Evolutionary conservation across 1,139 yeast genomes (phyloP).

Genomic region (Taiozyma sp.): DNA sequence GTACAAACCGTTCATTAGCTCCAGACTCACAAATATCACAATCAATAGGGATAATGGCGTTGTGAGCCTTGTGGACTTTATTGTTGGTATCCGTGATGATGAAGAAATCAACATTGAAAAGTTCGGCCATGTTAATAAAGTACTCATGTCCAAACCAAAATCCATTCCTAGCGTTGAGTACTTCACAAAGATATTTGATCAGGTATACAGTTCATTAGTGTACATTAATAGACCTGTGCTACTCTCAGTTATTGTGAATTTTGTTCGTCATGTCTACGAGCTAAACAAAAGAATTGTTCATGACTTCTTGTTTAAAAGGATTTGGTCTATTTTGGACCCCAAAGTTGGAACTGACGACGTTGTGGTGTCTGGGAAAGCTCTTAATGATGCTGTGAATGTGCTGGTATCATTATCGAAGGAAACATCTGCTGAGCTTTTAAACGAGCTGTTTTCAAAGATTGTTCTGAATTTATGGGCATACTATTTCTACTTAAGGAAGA

Average conservation of each 20-base stretch:
- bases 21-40: constrained; percentile 48
- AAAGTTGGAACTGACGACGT: constrained; percentile 16
- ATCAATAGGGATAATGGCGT: constrained; percentile 61
- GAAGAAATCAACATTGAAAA: constrained; percentile 63
- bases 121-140: constrained; percentile 57
- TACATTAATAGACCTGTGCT: constrained; percentile 58
- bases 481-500: constrained; percentile 42
- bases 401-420: constrained; percentile 55
- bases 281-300: constrained; percentile 46
- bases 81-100: constrained; percentile 69
- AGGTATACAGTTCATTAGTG: constrained; percentile 51
- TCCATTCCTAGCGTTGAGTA: constrained; percentile 42
- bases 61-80: constrained; percentile 64
- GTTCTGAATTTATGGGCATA: constrained; percentile 55
- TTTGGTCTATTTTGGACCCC: constrained; percentile 45
- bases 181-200: constrained; percentile 50
- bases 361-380: constrained; percentile 39
- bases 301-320: constrained; percentile 50
- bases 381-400: constrained; percentile 64
- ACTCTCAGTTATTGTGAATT: constrained; percentile 50
- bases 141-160: constrained; percentile 58
- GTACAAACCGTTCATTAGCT: constrained; percentile 40
- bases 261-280: constrained; percentile 47
- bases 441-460: constrained; percentile 31
- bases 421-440: constrained; percentile 37